These are phyloP conservation scores for Pseudohalonectria lignicola DNA, from an alignment of 2,329 filamentous ascomycete species.

Conservation along the genomic window DNA sequence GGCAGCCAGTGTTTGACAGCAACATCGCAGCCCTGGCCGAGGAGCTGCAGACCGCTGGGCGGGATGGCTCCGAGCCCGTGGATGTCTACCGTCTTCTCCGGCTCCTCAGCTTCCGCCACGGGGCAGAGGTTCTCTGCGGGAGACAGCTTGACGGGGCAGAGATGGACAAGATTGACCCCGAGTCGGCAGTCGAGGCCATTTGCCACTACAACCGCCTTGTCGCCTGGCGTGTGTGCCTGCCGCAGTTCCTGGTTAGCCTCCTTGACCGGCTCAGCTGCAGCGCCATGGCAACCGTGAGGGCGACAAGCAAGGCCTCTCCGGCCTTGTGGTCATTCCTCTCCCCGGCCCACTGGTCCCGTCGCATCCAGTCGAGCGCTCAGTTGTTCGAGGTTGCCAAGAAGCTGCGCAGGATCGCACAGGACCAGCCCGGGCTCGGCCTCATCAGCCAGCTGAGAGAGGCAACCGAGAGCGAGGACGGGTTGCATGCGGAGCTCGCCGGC, in stretches of 20 bases:
- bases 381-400: neutral
- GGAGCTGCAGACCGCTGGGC: no score
- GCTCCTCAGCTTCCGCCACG: neutral
- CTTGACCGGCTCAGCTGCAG: neutral
- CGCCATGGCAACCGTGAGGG: neutral
- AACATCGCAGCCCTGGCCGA: neutral
- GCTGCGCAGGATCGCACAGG: no score
- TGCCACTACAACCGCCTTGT: neutral
- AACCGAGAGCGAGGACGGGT: neutral
- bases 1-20: neutral
- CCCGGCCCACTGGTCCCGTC: neutral
- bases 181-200: neutral
- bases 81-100: neutral
- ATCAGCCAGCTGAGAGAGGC: neutral
- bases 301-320: no score
- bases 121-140: neutral
- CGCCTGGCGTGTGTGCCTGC: neutral
- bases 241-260: neutral
- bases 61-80: neutral
- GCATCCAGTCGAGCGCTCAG: neutral
- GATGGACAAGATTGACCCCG: neutral
- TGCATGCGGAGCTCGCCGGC: neutral
- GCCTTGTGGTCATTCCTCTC: neutral
- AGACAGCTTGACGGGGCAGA: no score
- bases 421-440: no score